Evolutionary conservation across 2,329 filamentous ascomycete species (phyloP), one percentile per base, ranked within the genome.

Genomic region (Arthrinium phaeospermum): DNA sequence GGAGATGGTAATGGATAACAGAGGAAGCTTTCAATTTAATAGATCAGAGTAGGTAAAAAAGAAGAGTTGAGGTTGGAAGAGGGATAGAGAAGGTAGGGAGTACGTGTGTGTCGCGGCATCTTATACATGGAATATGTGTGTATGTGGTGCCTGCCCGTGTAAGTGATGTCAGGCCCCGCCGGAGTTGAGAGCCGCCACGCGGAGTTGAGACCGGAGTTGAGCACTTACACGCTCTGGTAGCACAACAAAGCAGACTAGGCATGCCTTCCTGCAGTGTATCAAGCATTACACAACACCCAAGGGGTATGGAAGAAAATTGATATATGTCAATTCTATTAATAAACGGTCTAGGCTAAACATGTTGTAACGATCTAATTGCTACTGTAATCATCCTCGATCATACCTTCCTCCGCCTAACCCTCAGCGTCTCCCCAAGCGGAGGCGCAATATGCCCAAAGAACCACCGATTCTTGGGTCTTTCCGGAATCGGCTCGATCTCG

Each of bases 401-500:
- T 13, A n/a, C 8, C 67, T 19, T 72, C 34, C 74, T 73, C 49
- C 75, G 70, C 51, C 76, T 71, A 47, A 79, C 75, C 64, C 77
- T 72, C 44, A 79, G 37, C 6, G 73, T 79, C 67, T 74, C 74
- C 2, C 70, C 74, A 30, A 79, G 67, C 7, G 78, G 78, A 24
- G 78, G 78, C n/a, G 75, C 78, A 49, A 80, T 78, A 69, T 80
- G 78, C 22, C 78, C 78, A 69, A 78, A 79, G 34, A 79, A 77
- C 78, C 78, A 79, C 45, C 64, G 72, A 34, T 80, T 80, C 46
- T 68, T 73, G 2, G 78, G 78, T 14, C 77, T 71, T 67, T 72
- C 67, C 6, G 71, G 37, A 13, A 78, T 74, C 76, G 78, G 78
- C 74, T 82, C 78, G 70, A 84, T 81, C 67, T 84, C 81, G 70